These are phyloP conservation scores for Flueggea neowawraea DNA, from an alignment of 441 rosid genomes.

Conservation along the genomic window DNA sequence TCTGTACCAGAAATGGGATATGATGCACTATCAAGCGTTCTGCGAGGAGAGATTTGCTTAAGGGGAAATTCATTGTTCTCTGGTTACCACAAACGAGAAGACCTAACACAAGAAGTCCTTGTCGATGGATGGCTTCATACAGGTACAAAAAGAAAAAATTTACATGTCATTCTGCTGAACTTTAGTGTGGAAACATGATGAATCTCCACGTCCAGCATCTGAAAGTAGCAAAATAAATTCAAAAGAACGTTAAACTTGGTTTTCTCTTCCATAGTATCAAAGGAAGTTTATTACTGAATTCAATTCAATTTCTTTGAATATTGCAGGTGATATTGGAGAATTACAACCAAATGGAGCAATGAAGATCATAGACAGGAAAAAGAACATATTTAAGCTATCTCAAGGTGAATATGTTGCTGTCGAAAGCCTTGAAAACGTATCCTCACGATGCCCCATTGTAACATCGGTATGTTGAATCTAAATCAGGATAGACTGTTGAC, in stretches of 20 bases:
- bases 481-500: no score
- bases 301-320: background rate
- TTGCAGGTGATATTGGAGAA: slow-evolving; percentile 85
- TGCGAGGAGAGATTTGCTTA: slow-evolving; percentile 82
- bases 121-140: slow-evolving; percentile 95
- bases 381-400: slow-evolving; percentile 91
- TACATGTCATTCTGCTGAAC: no score
- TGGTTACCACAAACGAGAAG: slow-evolving; percentile 84
- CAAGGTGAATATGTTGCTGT: slow-evolving; percentile 96
- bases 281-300: no score
- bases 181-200: no score
- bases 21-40: slow-evolving; percentile 59
- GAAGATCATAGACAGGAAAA: slow-evolving; percentile 91
- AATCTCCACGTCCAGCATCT: no score
- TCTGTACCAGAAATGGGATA: slow-evolving; percentile 95
- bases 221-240: no score
- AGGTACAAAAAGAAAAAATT: slow-evolving; percentile 31
- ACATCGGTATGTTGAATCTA: slow-evolving; percentile 46
- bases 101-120: slow-evolving; percentile 74
- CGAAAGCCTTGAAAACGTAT: slow-evolving; percentile 71
- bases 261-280: no score
- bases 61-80: slow-evolving; percentile 79
- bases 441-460: slow-evolving; percentile 60
- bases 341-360: slow-evolving; percentile 77
- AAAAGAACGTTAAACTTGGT: no score